Conservation (phyloP, 2,329 filamentous ascomycete species). For the Magnaporthales sp. region DNA sequence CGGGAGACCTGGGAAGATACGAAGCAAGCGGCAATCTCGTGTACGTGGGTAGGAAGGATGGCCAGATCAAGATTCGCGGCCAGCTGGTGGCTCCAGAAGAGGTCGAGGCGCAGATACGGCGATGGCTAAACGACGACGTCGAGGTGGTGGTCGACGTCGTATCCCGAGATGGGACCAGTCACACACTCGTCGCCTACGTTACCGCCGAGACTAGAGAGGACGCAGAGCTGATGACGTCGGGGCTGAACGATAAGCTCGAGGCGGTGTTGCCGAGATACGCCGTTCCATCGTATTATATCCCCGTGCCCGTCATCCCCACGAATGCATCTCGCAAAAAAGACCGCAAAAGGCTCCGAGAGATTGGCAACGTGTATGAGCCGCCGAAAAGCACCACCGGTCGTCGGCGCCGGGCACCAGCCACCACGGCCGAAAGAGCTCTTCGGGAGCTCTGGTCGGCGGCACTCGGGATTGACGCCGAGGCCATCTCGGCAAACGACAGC, state of each 20-base stretch:
- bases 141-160: constrained; percentile 20
- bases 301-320: constrained; percentile 33
- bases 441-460: neutral
- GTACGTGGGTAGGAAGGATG: constrained; percentile 41
- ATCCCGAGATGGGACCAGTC: constrained; percentile 13
- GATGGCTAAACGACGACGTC: constrained; percentile 11
- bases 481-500: neutral
- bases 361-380: constrained; percentile 22
- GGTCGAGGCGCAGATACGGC: constrained; percentile 8
- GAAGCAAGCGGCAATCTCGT: constrained; percentile 24
- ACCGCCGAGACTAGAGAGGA: constrained; percentile 3
- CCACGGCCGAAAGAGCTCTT: neutral
- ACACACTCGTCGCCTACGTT: constrained; percentile 11
- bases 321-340: constrained; percentile 41
- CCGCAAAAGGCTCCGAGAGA: constrained; percentile 35
- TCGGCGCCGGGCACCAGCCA: neutral
- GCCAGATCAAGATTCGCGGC: constrained; percentile 47
- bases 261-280: constrained; percentile 33
- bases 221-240: constrained; percentile 17
- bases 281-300: constrained; percentile 38
- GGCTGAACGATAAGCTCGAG: constrained; percentile 22
- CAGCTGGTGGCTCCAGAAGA: constrained; percentile 36
- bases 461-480: neutral
- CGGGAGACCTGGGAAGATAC: constrained; percentile 29
- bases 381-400: neutral